These are phyloP conservation scores for Pseudozyma flocculosa DNA, from an alignment of 1,284 basidiomycete genomes.

Conservation along the genomic window DNA sequence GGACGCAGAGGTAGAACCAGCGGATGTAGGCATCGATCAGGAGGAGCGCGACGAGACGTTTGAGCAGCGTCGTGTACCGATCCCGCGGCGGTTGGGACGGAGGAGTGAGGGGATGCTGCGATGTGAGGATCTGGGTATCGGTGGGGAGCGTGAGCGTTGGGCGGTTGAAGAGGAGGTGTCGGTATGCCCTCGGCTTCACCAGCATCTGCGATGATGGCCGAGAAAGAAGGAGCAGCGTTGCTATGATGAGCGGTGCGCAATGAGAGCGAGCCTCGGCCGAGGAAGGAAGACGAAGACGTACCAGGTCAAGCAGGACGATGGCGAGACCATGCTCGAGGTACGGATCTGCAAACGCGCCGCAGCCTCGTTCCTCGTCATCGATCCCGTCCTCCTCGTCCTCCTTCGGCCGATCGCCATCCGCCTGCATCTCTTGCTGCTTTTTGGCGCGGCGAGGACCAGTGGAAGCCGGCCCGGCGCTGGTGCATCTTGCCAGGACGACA, in stretches of 20 bases:
- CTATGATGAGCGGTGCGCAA: too few species aligned
- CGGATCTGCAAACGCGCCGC: slow-evolving; percentile 72
- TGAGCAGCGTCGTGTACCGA: slow-evolving; percentile 1
- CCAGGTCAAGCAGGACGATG: slow-evolving; percentile 74
- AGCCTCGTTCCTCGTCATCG: background rate
- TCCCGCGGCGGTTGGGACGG: too few species aligned
- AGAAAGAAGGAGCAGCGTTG: too few species aligned
- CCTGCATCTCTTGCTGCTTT: too few species aligned
- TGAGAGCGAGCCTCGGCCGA: background rate
- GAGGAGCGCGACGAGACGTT: slow-evolving; percentile 10
- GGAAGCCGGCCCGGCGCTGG: background rate
- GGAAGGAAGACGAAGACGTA: background rate
- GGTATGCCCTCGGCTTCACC: slow-evolving; percentile 80
- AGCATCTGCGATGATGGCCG: too few species aligned
- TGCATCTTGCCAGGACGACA: slow-evolving; percentile 27
- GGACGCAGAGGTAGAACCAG: slow-evolving; percentile 37
- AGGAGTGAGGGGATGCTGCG: background rate
- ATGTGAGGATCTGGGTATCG: background rate
- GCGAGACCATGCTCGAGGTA: slow-evolving; percentile 84
- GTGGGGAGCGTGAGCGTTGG: slow-evolving; percentile 4
- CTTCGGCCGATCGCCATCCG: background rate
- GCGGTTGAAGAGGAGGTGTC: slow-evolving; percentile 85
- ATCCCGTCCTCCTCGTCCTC: background rate
- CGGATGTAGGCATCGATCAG: slow-evolving; percentile 35
- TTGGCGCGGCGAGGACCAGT: background rate